Conservation (phyloP, 805 yeast genomes). For the Candida sonorensis region DNA sequence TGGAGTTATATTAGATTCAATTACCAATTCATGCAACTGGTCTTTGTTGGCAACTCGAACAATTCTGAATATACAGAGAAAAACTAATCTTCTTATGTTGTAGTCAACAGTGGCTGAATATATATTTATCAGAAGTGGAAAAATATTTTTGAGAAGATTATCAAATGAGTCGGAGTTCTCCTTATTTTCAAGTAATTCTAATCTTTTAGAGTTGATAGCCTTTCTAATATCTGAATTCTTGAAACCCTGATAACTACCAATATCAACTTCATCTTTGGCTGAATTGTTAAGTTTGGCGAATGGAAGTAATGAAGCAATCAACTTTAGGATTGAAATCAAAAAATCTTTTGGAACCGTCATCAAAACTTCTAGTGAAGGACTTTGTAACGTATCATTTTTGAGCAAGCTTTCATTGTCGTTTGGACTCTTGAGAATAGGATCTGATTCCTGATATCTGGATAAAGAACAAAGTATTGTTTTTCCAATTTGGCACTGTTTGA, state of each 20-base stretch:
- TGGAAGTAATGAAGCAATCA: slow-evolving; percentile 58
- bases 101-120: slow-evolving; percentile 70
- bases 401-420: too few relatives aligned
- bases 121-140: slow-evolving; percentile 50
- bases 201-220: slow-evolving; percentile 22
- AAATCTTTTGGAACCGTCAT: slow-evolving; percentile 71
- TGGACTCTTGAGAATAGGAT: too few relatives aligned
- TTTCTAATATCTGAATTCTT: slow-evolving; percentile 17
- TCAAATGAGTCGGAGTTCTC: too few relatives aligned
- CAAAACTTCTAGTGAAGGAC: slow-evolving; percentile 53
- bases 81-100: slow-evolving; percentile 49
- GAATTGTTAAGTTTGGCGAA: slow-evolving; percentile 12
- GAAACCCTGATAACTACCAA: slow-evolving; percentile 26
- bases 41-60: slow-evolving; percentile 32
- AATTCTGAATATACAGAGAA: slow-evolving; percentile 49
- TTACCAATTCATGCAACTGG: slow-evolving; percentile 26
- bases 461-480: slow-evolving; percentile 42
- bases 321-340: slow-evolving; percentile 43
- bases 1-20: slow-evolving; percentile 34
- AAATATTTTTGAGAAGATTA: slow-evolving; percentile 39
- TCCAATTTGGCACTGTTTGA: slow-evolving; percentile 44
- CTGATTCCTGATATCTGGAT: slow-evolving; percentile 38
- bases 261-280: slow-evolving; percentile 8
- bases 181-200: slow-evolving; percentile 7
- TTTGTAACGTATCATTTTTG: too few relatives aligned